Percentiles rank a stretch among this genome's conserved stretches.
These are phyloP conservation scores for Salix dunnii DNA, from an alignment of 345 rosid species.

Conservation along the genomic window DNA sequence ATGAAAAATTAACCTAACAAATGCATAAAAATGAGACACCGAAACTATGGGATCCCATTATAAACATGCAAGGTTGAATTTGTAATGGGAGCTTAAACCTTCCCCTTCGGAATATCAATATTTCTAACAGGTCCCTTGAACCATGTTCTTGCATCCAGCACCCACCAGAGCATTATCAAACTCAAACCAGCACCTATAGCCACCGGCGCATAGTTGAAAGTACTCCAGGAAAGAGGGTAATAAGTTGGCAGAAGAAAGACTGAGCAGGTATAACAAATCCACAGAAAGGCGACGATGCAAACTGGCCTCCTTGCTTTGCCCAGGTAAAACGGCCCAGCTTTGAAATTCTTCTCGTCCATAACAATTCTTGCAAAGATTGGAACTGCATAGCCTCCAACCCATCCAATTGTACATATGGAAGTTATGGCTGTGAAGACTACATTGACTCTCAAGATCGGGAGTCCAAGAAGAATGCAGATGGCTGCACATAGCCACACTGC, in stretches of 20 bases:
- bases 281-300: conserved; percentile 52
- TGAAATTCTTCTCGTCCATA: conserved; percentile 53
- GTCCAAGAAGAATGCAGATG: conserved; percentile 50
- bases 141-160: conserved; percentile 52
- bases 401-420: conserved; percentile 59
- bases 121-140: conserved; percentile 64
- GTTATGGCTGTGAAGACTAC: conserved; percentile 60
- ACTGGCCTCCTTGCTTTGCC: conserved; percentile 53
- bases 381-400: conserved; percentile 65
- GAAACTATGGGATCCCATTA: not conserved
- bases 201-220: conserved; percentile 58
- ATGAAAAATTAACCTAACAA: not conserved
- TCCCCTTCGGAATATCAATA: conserved; percentile 35
- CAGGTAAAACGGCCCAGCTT: conserved; percentile 56
- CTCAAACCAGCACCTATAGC: conserved; percentile 43
- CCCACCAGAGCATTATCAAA: conserved; percentile 55
- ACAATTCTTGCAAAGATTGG: conserved; percentile 60
- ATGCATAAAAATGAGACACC: not conserved
- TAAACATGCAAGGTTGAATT: not conserved
- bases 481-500: conserved; percentile 67
- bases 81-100: not conserved
- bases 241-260: conserved; percentile 53
- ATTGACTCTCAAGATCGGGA: conserved; percentile 50
- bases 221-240: conserved; percentile 48
- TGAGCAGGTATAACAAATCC: conserved; percentile 62